These are phyloP conservation scores for Cyclotella choctawhatcheeana DNA, from an alignment of 108 stramenopile species.

Conservation along the genomic window DNA sequence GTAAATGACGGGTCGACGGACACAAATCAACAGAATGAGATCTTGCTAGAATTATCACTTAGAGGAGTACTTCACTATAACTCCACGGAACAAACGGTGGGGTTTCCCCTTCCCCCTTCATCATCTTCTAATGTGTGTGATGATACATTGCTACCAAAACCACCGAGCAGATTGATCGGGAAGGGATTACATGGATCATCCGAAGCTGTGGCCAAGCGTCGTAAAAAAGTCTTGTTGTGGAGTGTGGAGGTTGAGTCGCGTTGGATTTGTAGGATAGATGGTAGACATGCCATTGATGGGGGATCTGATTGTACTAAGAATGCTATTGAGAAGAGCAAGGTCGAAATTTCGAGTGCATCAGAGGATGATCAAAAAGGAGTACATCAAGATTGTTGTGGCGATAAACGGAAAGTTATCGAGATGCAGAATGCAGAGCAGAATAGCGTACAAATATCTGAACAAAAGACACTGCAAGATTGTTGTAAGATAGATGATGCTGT, in stretches of 20 bases:
- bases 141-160: constrained; percentile 10
- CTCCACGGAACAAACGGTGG: constrained; percentile 39
- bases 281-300: background rate
- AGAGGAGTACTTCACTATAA: constrained; percentile 59
- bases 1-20: background rate
- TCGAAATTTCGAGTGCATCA: background rate
- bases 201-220: constrained; percentile 75
- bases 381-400: background rate
- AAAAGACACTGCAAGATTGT: no score
- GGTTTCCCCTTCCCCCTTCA: constrained; percentile 68
- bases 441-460: no score
- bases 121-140: background rate
- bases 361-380: background rate
- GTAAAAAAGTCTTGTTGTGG: constrained; percentile 65
- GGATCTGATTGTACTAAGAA: background rate
- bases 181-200: constrained; percentile 77
- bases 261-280: constrained; percentile 18
- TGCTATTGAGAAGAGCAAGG: background rate
- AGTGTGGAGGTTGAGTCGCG: constrained; percentile 41
- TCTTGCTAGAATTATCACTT: constrained; percentile 44
- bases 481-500: no score
- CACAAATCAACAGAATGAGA: constrained; percentile 1
- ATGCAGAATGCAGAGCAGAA: background rate
- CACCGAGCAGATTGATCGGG: constrained; percentile 42
- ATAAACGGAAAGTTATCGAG: background rate